Evolutionary conservation across 73 alveolate species (phyloP).

Genomic region (Tetrahymena thermophila): DNA sequence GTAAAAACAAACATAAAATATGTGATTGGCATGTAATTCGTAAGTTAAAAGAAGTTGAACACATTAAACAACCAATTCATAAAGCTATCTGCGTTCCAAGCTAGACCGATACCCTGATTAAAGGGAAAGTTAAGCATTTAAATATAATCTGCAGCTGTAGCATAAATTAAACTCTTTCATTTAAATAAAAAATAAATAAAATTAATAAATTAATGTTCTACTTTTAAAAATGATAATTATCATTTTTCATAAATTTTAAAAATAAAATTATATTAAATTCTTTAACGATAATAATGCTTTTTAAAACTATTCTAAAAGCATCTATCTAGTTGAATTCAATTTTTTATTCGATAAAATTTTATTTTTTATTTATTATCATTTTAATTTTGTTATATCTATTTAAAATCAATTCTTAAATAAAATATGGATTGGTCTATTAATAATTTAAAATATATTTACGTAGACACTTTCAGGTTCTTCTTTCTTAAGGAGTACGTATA

Average conservation of each 20-base stretch:
- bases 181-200: not conserved
- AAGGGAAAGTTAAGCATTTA: not conserved
- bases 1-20: not conserved
- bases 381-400: no score
- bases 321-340: no score
- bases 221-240: not conserved
- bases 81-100: not conserved
- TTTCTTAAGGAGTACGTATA: not conserved
- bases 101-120: not conserved
- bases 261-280: no score
- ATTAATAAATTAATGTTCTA: not conserved
- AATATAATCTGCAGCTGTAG: not conserved
- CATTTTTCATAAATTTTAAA: no score
- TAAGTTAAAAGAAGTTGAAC: not conserved
- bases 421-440: no score
- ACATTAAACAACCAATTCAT: not conserved
- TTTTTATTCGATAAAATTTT: no score
- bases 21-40: not conserved
- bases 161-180: not conserved
- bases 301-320: no score
- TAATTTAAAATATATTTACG: not conserved
- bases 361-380: no score
- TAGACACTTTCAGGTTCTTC: not conserved
- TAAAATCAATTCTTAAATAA: no score
- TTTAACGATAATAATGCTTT: no score